These are phyloP conservation scores for Arxiozyma telluris DNA, from an alignment of 1,139 yeast genomes.

Conservation along the genomic window DNA sequence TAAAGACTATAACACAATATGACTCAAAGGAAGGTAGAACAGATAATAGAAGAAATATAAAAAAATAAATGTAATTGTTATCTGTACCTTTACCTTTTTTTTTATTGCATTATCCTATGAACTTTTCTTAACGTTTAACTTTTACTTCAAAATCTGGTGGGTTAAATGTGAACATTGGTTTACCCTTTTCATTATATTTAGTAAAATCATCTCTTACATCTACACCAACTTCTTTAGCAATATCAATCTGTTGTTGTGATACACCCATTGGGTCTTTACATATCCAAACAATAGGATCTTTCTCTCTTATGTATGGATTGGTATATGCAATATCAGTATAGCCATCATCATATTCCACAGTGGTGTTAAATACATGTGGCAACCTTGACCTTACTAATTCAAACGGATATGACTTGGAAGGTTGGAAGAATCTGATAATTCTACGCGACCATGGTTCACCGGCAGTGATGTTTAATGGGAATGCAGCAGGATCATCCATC, in stretches of 20 bases:
- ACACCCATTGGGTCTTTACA: slow-evolving; percentile 63
- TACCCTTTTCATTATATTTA: slow-evolving; percentile 46
- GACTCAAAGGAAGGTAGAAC: neutral
- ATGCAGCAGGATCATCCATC: slow-evolving; percentile 13
- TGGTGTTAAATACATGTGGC: slow-evolving; percentile 33
- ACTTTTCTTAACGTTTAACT: slow-evolving; percentile 13
- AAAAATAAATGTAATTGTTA: neutral
- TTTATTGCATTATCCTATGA: neutral
- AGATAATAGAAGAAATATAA: too few species aligned
- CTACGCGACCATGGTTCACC: slow-evolving; percentile 16
- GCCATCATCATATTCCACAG: slow-evolving; percentile 30
- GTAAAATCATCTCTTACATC: slow-evolving; percentile 54
- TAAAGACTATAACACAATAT: neutral
- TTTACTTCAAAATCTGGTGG: slow-evolving; percentile 42
- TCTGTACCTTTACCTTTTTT: neutral
- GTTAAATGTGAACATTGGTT: slow-evolving; percentile 45
- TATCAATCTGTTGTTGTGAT: slow-evolving; percentile 49
- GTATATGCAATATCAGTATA: slow-evolving; percentile 45
- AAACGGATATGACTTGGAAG: slow-evolving; percentile 31
- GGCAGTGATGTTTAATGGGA: slow-evolving; percentile 18
- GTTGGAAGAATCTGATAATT: slow-evolving; percentile 31
- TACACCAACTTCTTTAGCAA: slow-evolving; percentile 44
- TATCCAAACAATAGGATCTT: slow-evolving; percentile 62
- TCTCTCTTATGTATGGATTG: slow-evolving; percentile 53
- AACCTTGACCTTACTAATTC: slow-evolving; percentile 27